Base-by-base conservation (phyloP, 257 asterid genomes). In the Solanum dulcamara region DNA sequence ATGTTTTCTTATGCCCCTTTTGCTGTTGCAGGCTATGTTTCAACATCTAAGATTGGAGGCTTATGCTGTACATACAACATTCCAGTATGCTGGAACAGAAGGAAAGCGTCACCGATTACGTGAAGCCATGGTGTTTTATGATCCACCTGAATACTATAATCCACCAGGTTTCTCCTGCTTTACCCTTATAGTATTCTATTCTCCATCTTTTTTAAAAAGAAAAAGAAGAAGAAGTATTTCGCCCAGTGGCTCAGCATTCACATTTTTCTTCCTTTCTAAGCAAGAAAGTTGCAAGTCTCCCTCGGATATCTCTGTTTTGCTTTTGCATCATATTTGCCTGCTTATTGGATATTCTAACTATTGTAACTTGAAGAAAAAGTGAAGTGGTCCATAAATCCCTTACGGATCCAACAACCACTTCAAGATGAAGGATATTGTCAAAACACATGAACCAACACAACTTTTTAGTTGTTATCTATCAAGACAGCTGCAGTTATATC, bases 31-130 rank as follows among this genome's bases (percentile, higher is more conserved):
- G 99, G 93, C 96, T 72, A 89, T 93, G 87, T 92, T 93, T 87
- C 93, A 92, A 87, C 99, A 97, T 91, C 99, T 97, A 81, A 90
- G 91, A 86, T 83, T 97, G 89, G 91, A 95, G 88, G 96, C 99
- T 2, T 97, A 97, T 81, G 99, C 98, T 87, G 98, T 95, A 83
- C 99, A 97, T 85, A 95, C 99, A 79, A 97, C 99, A 77, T 97
- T 94, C 90, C 99, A 97, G 86, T 97, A 92, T 91, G 97, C 96
- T 83, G 99, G 99, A 81, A 95, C 99, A 74, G 99, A 92, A 9
- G 99, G 99, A 85, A 97, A 97, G 91, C 97, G 99, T 70, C 99
- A 97, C 84, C 93, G 99, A 81, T 89, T 97, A 79, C 98, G 99
- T 84, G 99, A 97, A 90, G 99, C 93, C 87, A 97, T 91, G 98